Evolutionary conservation across 129 eudicot species (phyloP).

Genomic region (Arctium lappa): DNA sequence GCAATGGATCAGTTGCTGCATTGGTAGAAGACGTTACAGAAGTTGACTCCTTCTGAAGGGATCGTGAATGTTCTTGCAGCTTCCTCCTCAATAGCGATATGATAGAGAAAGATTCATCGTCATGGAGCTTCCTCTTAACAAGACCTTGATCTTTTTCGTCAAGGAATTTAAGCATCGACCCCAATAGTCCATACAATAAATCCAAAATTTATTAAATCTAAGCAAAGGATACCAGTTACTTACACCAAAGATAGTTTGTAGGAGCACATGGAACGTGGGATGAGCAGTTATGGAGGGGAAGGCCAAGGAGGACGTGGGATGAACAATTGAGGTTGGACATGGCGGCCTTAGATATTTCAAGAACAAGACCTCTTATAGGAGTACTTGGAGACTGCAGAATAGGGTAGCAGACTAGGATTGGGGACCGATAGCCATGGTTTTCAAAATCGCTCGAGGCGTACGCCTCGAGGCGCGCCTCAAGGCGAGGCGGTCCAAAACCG

Average conservation of each 20-base stretch:
- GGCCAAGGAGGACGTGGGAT: not conserved
- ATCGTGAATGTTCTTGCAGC: slow-evolving; percentile 41
- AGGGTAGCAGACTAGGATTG: too few species aligned
- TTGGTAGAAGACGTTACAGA: slow-evolving; percentile 40
- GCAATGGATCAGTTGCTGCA: slow-evolving; percentile 48
- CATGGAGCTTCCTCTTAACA: slow-evolving; percentile 37
- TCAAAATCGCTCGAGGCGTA: too few species aligned
- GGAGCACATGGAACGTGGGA: not conserved
- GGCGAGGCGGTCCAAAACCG: too few species aligned
- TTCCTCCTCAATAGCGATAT: slow-evolving; percentile 49
- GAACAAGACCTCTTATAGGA: not conserved
- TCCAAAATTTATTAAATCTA: not conserved
- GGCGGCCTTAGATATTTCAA: not conserved
- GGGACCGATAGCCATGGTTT: not conserved
- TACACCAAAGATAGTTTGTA: not conserved
- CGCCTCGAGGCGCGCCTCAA: too few species aligned
- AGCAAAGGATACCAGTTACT: not conserved
- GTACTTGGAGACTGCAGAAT: too few species aligned
- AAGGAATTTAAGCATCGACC: slow-evolving; percentile 35
- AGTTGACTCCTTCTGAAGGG: slow-evolving; percentile 37
- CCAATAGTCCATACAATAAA: slow-evolving; percentile 1
- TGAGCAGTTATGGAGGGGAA: not conserved
- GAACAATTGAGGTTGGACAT: not conserved
- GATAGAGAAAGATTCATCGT: slow-evolving; percentile 43
- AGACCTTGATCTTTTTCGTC: slow-evolving; percentile 42